Evolutionary conservation across 495 filamentous ascomycete species (phyloP), one percentile per base, ranked within the genome.

Genomic region (Achaetomiella virescens): DNA sequence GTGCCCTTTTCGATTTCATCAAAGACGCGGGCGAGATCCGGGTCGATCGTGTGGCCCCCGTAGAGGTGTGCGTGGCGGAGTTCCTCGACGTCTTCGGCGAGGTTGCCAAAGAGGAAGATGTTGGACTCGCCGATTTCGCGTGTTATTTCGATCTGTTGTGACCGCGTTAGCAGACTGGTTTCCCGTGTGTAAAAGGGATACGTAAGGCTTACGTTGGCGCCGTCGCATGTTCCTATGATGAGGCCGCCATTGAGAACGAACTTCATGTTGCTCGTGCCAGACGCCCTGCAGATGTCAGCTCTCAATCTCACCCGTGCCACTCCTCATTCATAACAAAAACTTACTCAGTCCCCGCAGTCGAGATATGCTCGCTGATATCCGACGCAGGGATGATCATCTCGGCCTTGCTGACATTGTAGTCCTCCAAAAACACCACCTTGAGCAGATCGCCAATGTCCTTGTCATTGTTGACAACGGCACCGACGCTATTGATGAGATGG

Each of bases 341-440:
- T 69, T 60, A 78, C 75, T 98, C 93, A 2, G 93, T 98, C 25
- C 93, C 93, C 17, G 93, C 93, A 31, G 93, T 98, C 2, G 93
- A 98, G 70, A 98, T 98, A 68, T 98, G 93, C 76, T 98, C 93
- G 71, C 90, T 96, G 66, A 98, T 84, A 66, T 98, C 93, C 15
- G 89, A 95, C 11, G 93, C 93, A 7, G 93, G 93, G 49, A 84
- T 82, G 61, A 98, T 96, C 59, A 97, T 89, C 73, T 98, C 93
- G 15, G 93, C 95, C 76, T 97, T 97, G 81, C 90, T 95, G 63
- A 98, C 93, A 59, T 98, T 98, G 81, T 98, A 98, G 75, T 98
- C 93, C 67, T 93, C 90, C 43, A 98, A 71, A 75, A 97, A 98
- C 64, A 98, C 82, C 47, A 98, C 95, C 79, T 98, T 98, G 64